A percentile compares a stretch with the other conserved stretches of the same genome.
Conservation (phyloP, 192 early-diverging fungal genomes). For the Rhizophlyctis rosea region DNA sequence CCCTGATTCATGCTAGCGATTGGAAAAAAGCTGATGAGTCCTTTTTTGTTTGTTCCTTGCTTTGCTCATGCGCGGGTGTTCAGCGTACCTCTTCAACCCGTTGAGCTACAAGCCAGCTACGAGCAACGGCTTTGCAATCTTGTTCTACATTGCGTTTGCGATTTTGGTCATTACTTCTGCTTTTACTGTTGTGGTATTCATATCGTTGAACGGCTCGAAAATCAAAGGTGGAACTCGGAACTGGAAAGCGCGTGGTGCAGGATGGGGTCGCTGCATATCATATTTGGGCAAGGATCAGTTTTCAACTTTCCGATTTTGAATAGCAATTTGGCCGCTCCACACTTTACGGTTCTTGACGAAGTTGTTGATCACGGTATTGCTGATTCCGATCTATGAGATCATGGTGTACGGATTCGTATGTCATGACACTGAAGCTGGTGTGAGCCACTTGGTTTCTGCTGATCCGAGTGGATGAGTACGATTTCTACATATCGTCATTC, state of each 20-base stretch:
- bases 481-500: slow-evolving; percentile 6
- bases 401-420: slow-evolving; percentile 13
- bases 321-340: slow-evolving; percentile 24
- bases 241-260: no score
- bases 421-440: not conserved
- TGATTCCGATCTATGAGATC: slow-evolving; percentile 26
- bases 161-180: not conserved
- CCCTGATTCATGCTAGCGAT: no score
- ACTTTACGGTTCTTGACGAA: slow-evolving; percentile 11
- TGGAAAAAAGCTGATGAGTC: no score
- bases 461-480: no score
- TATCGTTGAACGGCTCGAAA: slow-evolving; percentile 19
- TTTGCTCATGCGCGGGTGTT: no score
- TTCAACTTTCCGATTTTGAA: no score
- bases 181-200: slow-evolving; percentile 13
- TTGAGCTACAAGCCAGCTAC: no score
- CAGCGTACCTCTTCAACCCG: slow-evolving; percentile 19
- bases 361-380: slow-evolving; percentile 13
- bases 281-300: no score
- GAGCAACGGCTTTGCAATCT: not conserved
- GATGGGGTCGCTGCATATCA: no score
- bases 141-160: slow-evolving; percentile 19
- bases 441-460: not conserved
- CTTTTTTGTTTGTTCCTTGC: no score
- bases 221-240: slow-evolving; percentile 19